Conservation (phyloP, 2,329 filamentous ascomycete species). For the Beauveria sp. region DNA sequence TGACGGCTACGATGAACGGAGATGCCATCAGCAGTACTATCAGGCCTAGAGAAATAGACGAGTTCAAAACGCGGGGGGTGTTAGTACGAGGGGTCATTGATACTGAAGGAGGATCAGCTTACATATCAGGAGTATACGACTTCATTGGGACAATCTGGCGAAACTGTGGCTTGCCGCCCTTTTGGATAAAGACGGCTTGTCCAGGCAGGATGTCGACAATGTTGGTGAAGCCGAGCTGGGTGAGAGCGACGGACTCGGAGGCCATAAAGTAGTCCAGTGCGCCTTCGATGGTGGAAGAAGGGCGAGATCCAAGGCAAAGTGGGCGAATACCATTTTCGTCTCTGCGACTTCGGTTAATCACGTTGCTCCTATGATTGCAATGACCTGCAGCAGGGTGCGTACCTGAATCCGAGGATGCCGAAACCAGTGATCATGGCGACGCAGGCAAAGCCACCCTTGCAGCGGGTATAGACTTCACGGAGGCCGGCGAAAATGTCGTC, state of each 20-base stretch:
- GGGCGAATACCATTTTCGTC: conserved; percentile 65
- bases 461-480: conserved; percentile 62
- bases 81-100: background rate
- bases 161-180: conserved; percentile 67
- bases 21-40: conserved; percentile 69
- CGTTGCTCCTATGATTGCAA: conserved; percentile 21
- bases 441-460: conserved; percentile 71
- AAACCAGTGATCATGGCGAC: conserved; percentile 78
- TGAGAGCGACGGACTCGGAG: conserved; percentile 78
- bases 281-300: conserved; percentile 52
- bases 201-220: conserved; percentile 75
- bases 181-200: conserved; percentile 77
- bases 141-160: conserved; percentile 61
- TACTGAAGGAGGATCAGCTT: background rate
- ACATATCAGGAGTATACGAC: conserved; percentile 65
- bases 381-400: background rate
- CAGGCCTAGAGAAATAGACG: conserved; percentile 80
- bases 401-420: conserved; percentile 68
- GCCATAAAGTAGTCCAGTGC: conserved; percentile 84
- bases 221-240: conserved; percentile 70
- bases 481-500: conserved; percentile 70
- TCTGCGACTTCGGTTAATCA: conserved; percentile 41
- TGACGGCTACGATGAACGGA: conserved; percentile 77
- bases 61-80: conserved; percentile 54
- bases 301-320: conserved; percentile 67